phyloP scores from a whole-genome alignment of 2,329 filamentous ascomycete genomes.

The Colletotrichum lupini region DNA sequence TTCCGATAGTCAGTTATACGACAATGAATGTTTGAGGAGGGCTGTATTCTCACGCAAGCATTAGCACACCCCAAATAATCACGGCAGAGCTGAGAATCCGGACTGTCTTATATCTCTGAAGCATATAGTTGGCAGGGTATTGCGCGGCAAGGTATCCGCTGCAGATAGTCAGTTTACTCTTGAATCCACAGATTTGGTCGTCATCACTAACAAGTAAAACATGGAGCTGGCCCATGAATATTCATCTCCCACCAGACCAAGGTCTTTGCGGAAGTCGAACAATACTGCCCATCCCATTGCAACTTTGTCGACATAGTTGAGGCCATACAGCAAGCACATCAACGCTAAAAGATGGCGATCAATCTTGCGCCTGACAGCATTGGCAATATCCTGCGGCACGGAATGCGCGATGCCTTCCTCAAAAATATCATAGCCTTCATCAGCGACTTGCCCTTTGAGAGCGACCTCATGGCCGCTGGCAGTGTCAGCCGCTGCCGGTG shows the following conservation, averaged over 20 bases:
- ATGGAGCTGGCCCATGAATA: conserved; percentile 15
- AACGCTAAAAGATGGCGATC: conserved; percentile 27
- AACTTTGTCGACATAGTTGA: conserved; percentile 41
- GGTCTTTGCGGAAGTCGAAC: conserved; percentile 38
- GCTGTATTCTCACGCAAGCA: conserved; percentile 35
- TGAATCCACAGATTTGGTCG: neutral
- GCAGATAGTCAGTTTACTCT: too few species aligned
- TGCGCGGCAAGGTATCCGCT: too few species aligned
- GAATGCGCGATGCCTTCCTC: too few species aligned
- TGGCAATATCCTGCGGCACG: too few species aligned
- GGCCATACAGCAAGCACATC: conserved; percentile 40
- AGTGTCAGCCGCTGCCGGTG: too few species aligned
- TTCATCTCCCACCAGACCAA: conserved; percentile 35
- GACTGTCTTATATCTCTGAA: conserved; percentile 37
- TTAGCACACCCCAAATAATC: conserved; percentile 36
- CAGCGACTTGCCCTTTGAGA: too few species aligned
- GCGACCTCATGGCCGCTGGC: too few species aligned
- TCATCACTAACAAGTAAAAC: neutral
- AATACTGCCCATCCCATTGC: conserved; percentile 41
- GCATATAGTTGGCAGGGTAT: conserved; percentile 5
- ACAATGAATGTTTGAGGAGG: neutral
- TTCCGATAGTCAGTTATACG: too few species aligned
- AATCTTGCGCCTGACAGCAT: too few species aligned
- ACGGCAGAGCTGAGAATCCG: conserved; percentile 35
- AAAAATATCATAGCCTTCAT: too few species aligned